phyloP scores from a whole-genome alignment of 768 basidiomycete species.

The Boletus bicolor region DNA sequence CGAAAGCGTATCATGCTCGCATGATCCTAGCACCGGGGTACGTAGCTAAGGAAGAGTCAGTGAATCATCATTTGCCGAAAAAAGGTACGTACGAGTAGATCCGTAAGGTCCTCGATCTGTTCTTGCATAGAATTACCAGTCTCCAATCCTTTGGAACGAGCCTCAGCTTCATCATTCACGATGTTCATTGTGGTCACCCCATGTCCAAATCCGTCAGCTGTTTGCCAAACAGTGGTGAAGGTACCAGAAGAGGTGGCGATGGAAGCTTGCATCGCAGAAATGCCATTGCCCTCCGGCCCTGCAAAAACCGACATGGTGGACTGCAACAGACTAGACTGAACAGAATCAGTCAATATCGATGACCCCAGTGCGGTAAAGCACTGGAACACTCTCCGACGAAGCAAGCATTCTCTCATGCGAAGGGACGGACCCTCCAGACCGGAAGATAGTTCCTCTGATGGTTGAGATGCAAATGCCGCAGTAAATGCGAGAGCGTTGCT shows the following conservation, averaged over 20 bases:
- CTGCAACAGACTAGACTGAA: constrained; percentile 78
- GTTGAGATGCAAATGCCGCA: constrained; percentile 73
- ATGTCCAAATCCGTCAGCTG: constrained; percentile 86
- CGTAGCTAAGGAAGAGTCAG: constrained; percentile 32
- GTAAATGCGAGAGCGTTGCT: constrained; percentile 89
- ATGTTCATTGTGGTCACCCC: constrained; percentile 76
- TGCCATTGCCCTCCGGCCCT: constrained; percentile 78
- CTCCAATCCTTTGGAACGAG: constrained; percentile 13
- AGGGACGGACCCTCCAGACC: constrained; percentile 51
- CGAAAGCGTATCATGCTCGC: constrained; percentile 81
- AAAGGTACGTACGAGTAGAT: constrained; percentile 58
- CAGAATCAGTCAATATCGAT: constrained; percentile 73
- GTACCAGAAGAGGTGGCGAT: constrained; percentile 83
- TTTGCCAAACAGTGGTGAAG: constrained; percentile 84
- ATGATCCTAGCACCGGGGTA: constrained; percentile 76
- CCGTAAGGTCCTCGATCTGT: constrained; percentile 75
- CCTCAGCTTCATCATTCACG: constrained; percentile 41
- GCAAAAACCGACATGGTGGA: constrained; percentile 81
- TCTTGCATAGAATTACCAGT: constrained; percentile 64
- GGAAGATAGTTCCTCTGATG: constrained; percentile 58
- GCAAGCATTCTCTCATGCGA: constrained; percentile 75
- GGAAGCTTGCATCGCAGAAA: constrained; percentile 86
- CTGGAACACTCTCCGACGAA: constrained; percentile 83
- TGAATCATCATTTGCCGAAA: background rate
- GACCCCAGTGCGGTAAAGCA: constrained; percentile 84